Evolutionary conservation across 2,329 filamentous ascomycete species (phyloP).

Genomic region (Xylaria multiplex): DNA sequence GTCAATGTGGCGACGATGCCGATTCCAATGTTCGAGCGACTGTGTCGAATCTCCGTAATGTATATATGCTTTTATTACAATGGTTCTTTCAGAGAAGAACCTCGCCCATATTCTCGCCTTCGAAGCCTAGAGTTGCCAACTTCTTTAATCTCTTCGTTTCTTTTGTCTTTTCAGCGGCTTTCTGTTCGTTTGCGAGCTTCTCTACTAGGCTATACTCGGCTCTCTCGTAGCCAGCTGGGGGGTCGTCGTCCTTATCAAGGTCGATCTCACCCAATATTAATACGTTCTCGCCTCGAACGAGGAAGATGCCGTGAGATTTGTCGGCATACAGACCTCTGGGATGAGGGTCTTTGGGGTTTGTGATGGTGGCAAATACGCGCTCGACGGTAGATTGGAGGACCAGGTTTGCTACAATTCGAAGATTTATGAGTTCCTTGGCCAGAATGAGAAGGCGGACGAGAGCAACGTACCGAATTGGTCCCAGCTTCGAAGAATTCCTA

Average conservation of each 20-base stretch:
- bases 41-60: constrained; percentile 6
- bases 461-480: constrained; percentile 87
- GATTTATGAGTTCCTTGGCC: constrained; percentile 5
- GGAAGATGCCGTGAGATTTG: constrained; percentile 84
- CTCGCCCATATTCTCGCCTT: constrained; percentile 84
- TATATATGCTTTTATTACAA: background rate
- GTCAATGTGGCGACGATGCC: constrained; percentile 2
- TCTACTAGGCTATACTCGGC: constrained; percentile 77
- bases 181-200: constrained; percentile 76
- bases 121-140: constrained; percentile 82
- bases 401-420: constrained; percentile 76
- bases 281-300: constrained; percentile 97
- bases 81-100: constrained; percentile 62
- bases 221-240: constrained; percentile 73
- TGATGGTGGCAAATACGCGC: constrained; percentile 72
- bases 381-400: constrained; percentile 94
- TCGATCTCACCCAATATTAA: constrained; percentile 95
- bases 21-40: background rate
- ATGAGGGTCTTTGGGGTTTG: constrained; percentile 49
- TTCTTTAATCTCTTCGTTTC: constrained; percentile 79
- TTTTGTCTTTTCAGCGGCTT: constrained; percentile 72
- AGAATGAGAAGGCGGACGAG: background rate
- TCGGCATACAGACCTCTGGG: constrained; percentile 78
- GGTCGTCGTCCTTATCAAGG: constrained; percentile 92
- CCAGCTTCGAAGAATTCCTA: constrained; percentile 93